A percentile compares a stretch with the other conserved stretches of the same genome.
phyloP scores from a whole-genome alignment of 306 rosid species.

The Lagenaria siceraria region DNA sequence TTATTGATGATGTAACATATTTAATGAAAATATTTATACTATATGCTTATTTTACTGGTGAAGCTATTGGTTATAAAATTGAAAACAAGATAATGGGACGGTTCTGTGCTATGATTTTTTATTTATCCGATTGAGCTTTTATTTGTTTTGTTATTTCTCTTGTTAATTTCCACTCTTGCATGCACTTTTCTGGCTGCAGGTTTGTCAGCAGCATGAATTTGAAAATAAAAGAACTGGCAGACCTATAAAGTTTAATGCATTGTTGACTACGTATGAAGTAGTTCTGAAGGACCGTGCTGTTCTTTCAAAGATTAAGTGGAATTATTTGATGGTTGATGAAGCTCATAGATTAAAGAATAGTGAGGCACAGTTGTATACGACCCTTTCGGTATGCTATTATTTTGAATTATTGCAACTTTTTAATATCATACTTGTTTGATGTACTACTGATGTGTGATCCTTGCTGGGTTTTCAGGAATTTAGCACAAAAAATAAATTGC shows the following conservation, averaged over 20 bases:
- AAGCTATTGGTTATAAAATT: neutral
- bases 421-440: constrained; percentile 4
- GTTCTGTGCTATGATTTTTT: neutral
- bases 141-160: neutral
- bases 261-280: constrained; percentile 94
- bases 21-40: neutral
- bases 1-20: neutral
- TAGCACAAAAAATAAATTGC: constrained; percentile 98
- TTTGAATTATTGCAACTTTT: constrained; percentile 5
- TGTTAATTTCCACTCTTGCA: neutral
- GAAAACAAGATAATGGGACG: neutral
- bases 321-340: constrained; percentile 96
- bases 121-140: neutral
- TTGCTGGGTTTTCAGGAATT: constrained; percentile 54
- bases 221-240: constrained; percentile 58
- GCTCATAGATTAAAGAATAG: constrained; percentile 98
- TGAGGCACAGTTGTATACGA: constrained; percentile 93
- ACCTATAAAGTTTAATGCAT: constrained; percentile 70
- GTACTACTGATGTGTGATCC: constrained; percentile 2
- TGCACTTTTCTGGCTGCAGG: constrained; percentile 34
- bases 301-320: constrained; percentile 94
- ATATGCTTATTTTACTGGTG: neutral
- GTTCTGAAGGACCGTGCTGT: constrained; percentile 87
- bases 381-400: constrained; percentile 62
- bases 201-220: constrained; percentile 95